Evolutionary conservation across 495 filamentous ascomycete genomes (phyloP), one percentile per base, ranked within the genome.

Genomic region (Trichoderma virens): DNA sequence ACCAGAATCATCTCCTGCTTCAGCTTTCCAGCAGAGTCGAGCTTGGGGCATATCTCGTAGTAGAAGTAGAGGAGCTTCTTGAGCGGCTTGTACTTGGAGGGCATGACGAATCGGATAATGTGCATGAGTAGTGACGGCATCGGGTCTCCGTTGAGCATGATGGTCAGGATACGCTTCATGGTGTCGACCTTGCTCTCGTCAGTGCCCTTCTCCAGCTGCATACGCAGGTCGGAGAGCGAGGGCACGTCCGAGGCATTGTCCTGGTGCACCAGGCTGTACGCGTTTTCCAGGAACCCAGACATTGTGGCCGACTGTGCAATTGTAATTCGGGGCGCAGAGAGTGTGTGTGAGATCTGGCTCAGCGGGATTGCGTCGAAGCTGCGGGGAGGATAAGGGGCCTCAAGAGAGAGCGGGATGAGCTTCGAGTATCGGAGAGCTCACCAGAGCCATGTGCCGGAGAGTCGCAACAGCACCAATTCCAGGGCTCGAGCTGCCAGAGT

Each of bases 1-100:
- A 99, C 95, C 71, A 99, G 82, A 75, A 99, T 98, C 90, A 96
- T 96, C 83, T 99, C 95, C 77, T 98, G 94, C 83, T 96, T 96
- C 62, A 98, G 79, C 82, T 97, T 98, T 70, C 95, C 95, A 67
- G 78, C 86, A 28, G 87, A 80, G 75, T 98, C 95, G 47, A 88
- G 88, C 75, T 99, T 99, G 30, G 95, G 95, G 75, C 94, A 98
- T 70, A 98, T 93, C 78, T 99, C 95, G 76, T 97, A 96, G 80
- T 97, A 99, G 76, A 98, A 93, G 78, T 99, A 99, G 18, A 99
- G 84, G 47, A 99, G 79, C 79, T 98, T 98, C 84, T 99, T 99
- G 70, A 99, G 80, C n/a, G 86, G 79, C 77, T 98, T 98, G 78
- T 88, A 91, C 80, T 90, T 96, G 64, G 91, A 93, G 1, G 95